Conservation (phyloP, 768 basidiomycete species). For the Suillus subaureus region DNA sequence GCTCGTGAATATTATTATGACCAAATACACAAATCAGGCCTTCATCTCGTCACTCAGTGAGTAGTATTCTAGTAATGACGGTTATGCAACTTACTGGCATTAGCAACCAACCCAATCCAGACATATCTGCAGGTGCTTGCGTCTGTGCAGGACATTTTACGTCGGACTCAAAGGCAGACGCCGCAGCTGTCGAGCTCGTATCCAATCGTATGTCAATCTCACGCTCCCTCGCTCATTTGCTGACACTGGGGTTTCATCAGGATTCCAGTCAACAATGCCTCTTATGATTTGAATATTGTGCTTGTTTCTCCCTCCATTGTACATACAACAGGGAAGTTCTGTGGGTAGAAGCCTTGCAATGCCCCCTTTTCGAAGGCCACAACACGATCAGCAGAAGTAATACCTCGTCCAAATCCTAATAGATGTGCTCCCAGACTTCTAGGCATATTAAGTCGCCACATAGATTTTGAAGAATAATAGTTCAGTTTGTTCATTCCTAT, state of each 20-base stretch:
- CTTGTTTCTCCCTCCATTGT: background rate
- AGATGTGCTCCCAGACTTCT: no score
- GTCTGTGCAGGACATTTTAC: constrained; percentile 1
- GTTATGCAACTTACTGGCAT: constrained; percentile 8
- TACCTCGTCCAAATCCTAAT: no score
- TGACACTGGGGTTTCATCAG: background rate
- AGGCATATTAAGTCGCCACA: no score
- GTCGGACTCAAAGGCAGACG: constrained; percentile 1
- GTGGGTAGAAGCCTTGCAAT: background rate
- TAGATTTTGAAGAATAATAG: no score
- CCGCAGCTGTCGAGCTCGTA: constrained; percentile 5
- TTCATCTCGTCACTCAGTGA: constrained; percentile 6
- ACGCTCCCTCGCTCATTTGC: background rate
- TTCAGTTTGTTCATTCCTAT: no score
- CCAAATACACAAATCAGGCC: background rate
- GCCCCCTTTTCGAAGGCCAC: background rate
- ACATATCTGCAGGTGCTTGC: background rate
- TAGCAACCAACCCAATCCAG: background rate
- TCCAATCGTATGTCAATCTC: background rate
- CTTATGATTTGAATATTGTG: background rate
- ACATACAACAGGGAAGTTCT: background rate
- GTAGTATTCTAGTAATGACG: background rate
- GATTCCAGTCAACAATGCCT: background rate
- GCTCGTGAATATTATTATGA: background rate
- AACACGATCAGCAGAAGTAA: background rate